Conservation (phyloP, 352 stramenopile genomes). For the Globisporangium nunn region DNA sequence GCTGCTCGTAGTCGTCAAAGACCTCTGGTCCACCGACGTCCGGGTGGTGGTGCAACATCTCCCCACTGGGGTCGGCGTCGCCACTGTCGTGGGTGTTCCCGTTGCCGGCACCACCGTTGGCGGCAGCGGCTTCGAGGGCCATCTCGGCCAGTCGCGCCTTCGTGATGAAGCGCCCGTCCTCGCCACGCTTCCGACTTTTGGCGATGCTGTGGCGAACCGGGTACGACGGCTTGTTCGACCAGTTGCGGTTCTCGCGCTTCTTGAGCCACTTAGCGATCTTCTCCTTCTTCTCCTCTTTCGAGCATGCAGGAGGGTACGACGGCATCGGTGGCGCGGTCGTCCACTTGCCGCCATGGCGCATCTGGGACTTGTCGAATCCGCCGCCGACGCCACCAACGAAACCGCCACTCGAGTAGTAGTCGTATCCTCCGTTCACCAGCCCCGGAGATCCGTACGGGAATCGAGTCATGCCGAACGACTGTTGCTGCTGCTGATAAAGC, state of each 20-base stretch:
- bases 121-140: constrained; percentile 42
- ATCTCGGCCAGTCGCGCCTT: constrained; percentile 70
- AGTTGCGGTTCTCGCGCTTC: constrained; percentile 80
- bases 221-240: constrained; percentile 83
- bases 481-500: constrained; percentile 24
- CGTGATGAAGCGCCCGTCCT: constrained; percentile 80
- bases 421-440: constrained; percentile 24
- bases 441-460: constrained; percentile 38
- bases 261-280: constrained; percentile 82
- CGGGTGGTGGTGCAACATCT: constrained; percentile 15
- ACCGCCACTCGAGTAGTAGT: constrained; percentile 31
- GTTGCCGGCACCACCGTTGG: background rate
- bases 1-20: constrained; percentile 8
- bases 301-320: constrained; percentile 68
- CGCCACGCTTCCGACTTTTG: constrained; percentile 73
- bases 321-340: constrained; percentile 61
- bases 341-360: constrained; percentile 58
- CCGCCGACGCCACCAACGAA: constrained; percentile 18
- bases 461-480: constrained; percentile 30
- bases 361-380: constrained; percentile 38
- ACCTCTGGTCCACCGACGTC: constrained; percentile 15
- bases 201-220: constrained; percentile 78
- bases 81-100: background rate
- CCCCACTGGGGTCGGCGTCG: constrained; percentile 7
- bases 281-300: constrained; percentile 79